Percentiles rank a stretch among this genome's conserved stretches.
These are phyloP conservation scores for Zygosaccharomyces kombuchaensis DNA, from an alignment of 805 yeast genomes.

Conservation along the genomic window DNA sequence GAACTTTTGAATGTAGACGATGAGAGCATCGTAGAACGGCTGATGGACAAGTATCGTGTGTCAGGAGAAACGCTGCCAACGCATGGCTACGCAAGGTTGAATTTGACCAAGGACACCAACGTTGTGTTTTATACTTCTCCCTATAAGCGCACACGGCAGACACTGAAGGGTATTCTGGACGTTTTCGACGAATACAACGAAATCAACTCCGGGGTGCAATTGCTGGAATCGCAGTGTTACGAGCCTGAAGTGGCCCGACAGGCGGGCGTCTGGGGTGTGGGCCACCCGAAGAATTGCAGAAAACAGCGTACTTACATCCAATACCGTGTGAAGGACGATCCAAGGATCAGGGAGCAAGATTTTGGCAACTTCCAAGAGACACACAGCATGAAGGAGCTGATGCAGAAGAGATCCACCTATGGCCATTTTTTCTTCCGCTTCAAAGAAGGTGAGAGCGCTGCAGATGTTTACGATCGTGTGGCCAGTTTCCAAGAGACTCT, in stretches of 20 bases:
- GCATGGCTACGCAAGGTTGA: conserved; percentile 28
- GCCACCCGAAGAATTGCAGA: conserved; percentile 4
- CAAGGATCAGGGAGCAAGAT: conserved; percentile 90
- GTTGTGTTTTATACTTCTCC: conserved; percentile 84
- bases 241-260: conserved; percentile 27
- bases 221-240: conserved; percentile 21
- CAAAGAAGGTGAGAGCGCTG: conserved; percentile 93
- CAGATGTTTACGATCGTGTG: conserved; percentile 89
- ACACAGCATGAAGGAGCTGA: conserved; percentile 69
- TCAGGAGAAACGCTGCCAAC: conserved; percentile 14
- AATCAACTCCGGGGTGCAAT: conserved; percentile 23
- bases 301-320: conserved; percentile 38
- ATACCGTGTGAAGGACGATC: conserved; percentile 73
- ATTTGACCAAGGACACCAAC: conserved; percentile 45
- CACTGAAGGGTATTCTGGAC: conserved; percentile 64
- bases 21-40: conserved; percentile 15
- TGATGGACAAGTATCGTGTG: conserved; percentile 21
- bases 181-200: conserved; percentile 43
- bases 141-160: conserved; percentile 77
- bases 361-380: conserved; percentile 89
- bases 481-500: conserved; percentile 86
- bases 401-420: conserved; percentile 81
- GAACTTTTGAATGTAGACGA: conserved; percentile 29
- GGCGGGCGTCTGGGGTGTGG: conserved; percentile 27
- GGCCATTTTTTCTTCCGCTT: conserved; percentile 88